Evolutionary conservation across 805 yeast species (phyloP).

Genomic region (Starmerella powellii): DNA sequence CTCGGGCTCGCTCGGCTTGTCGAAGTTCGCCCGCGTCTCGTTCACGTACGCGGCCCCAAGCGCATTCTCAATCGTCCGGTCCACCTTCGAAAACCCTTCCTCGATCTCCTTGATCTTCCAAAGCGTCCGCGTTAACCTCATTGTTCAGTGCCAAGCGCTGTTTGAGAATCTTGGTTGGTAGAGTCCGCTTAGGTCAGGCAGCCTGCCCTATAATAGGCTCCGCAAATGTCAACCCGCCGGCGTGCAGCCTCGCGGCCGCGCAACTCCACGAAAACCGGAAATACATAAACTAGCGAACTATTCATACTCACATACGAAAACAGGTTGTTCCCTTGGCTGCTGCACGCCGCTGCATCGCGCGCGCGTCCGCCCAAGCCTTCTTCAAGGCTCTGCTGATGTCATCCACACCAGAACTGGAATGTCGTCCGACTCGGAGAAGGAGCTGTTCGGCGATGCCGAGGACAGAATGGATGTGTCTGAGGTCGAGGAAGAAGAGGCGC

Average conservation of each 20-base stretch:
- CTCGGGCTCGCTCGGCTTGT: conserved; percentile 11
- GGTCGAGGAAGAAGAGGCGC: conserved; percentile 7
- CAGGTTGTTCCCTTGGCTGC: too few species aligned
- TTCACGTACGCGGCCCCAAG: conserved; percentile 14
- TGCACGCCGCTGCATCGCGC: too few species aligned
- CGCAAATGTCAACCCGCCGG: too few species aligned
- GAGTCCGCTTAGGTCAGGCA: not conserved
- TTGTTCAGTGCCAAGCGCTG: conserved; percentile 1
- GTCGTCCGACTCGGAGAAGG: conserved; percentile 19
- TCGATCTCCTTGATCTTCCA: conserved; percentile 15
- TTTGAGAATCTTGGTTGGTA: not conserved
- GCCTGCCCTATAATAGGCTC: too few species aligned
- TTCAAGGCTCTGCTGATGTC: not conserved
- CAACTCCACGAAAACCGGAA: too few species aligned
- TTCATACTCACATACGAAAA: too few species aligned
- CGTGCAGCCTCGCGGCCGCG: too few species aligned
- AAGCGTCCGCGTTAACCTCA: conserved; percentile 22
- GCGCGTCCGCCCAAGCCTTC: too few species aligned
- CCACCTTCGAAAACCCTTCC: conserved; percentile 20
- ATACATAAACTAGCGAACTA: too few species aligned
- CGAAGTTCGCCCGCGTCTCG: conserved; percentile 19
- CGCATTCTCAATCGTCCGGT: conserved; percentile 19
- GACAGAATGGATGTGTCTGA: conserved; percentile 5
- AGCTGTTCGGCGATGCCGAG: conserved; percentile 18
- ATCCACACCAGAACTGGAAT: not conserved